A percentile compares a stretch with the other conserved stretches of the same genome.
These are phyloP conservation scores for Starmera amethionina DNA, from an alignment of 805 yeast genomes.

Conservation along the genomic window DNA sequence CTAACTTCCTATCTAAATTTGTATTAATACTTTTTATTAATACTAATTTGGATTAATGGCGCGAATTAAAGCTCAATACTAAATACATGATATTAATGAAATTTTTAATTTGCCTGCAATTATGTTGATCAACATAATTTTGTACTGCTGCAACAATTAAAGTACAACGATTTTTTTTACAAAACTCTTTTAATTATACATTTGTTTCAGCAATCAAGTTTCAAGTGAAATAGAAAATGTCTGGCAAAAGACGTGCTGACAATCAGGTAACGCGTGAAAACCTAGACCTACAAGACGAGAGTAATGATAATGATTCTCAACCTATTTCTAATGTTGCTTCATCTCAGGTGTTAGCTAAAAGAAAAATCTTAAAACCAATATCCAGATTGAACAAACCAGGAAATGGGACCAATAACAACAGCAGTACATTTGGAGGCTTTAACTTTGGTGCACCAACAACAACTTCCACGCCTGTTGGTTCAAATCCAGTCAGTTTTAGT, in stretches of 20 bases:
- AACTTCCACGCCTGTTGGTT: too few species aligned
- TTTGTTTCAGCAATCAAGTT: too few species aligned
- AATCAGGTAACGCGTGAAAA: slow-evolving; percentile 53
- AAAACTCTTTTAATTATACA: too few species aligned
- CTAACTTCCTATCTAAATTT: too few species aligned
- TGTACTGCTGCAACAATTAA: too few species aligned
- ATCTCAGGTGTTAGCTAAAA: slow-evolving; percentile 47
- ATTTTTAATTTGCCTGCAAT: too few species aligned
- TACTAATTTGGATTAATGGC: too few species aligned
- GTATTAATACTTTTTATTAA: too few species aligned
- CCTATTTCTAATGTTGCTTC: slow-evolving; percentile 39
- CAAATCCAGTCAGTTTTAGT: slow-evolving; percentile 1
- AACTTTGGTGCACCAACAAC: slow-evolving; percentile 3
- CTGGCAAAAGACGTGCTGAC: slow-evolving; percentile 57
- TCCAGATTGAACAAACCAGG: slow-evolving; percentile 23
- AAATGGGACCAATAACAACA: slow-evolving; percentile 1
- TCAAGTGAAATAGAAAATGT: slow-evolving; percentile 25
- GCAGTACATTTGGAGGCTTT: slow-evolving; percentile 5
- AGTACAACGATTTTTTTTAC: too few species aligned
- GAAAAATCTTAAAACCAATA: slow-evolving; percentile 60
- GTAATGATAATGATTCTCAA: slow-evolving; percentile 27
- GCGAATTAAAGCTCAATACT: too few species aligned
- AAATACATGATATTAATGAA: too few species aligned
- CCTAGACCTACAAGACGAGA: slow-evolving; percentile 20
- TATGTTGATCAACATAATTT: too few species aligned